Evolutionary conservation across 345 rosid species (phyloP), one percentile per base, ranked within the genome.

Genomic region (Heritiera littoralis): DNA sequence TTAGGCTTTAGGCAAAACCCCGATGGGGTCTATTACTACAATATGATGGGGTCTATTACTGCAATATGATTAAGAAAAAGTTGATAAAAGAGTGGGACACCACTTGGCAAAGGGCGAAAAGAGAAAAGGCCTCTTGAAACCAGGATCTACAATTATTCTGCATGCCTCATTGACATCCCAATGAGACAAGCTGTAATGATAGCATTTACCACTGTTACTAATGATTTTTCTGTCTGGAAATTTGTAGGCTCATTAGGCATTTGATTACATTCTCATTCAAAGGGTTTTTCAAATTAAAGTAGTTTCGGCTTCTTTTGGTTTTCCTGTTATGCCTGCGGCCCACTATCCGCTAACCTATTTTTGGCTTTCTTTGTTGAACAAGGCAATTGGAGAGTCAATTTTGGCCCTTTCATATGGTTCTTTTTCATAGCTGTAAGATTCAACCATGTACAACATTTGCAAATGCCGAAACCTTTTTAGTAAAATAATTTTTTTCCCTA

Each of bases 311-410:
- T 46, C 70, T 59, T 60, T 28, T 35, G 72, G 8, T 52, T 63
- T 46, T n/a, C 66, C 86, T 84, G 46, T 71, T 70, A 75, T 65
- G 78, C 78, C n/a, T 70, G 84, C 80, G 84, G 67, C 13, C 52
- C 5, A 2, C 13, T 35, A 7, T 54, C 5, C 4, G 51, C 15
- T n/a, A 67, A 17, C 12, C 28, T 3, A 0, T n/a, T 43, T 6
- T 18, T 4, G 23, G 12, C 49, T 13, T 8, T 49, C 49, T 4
- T 43, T 43, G 45, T 43, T 43, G 45, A 5, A 8, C 7, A 38
- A 17, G 28, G 52, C 30, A 59, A 59, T 14, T 56, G 40, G 5
- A 32, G 67, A 63, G 67, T 6, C 67, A 32, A 63, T 63, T 40
- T 66, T 66, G 49, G 49, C 49, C 18, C 13, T 66, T 40, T 40